These are phyloP conservation scores for Penicillium sp. DNA, from an alignment of 2,329 filamentous ascomycete species.

Conservation along the genomic window DNA sequence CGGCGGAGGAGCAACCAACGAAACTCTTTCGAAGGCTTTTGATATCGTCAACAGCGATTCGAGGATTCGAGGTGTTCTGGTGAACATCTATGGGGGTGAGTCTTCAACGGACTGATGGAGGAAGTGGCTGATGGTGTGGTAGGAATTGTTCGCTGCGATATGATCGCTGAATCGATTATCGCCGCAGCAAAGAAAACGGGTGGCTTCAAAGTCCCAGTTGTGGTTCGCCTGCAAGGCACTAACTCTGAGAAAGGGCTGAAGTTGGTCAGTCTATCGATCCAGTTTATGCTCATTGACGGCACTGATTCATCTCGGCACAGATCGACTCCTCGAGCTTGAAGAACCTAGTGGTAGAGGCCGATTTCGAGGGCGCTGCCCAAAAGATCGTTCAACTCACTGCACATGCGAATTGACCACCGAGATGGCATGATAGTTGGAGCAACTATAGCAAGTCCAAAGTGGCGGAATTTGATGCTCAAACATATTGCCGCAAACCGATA, in stretches of 20 bases:
- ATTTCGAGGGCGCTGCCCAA: constrained; percentile 35
- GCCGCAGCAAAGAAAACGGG: constrained; percentile 41
- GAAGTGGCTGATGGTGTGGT: background rate
- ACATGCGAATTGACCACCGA: too few species aligned
- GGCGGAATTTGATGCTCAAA: too few species aligned
- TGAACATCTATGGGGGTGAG: constrained; percentile 53
- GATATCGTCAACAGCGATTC: constrained; percentile 25
- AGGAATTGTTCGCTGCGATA: constrained; percentile 52
- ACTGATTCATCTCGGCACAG: constrained; percentile 18
- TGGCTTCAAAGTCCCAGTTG: constrained; percentile 44
- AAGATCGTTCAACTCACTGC: constrained; percentile 37
- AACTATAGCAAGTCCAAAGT: too few species aligned
- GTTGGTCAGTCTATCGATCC: constrained; percentile 34
- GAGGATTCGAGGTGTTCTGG: constrained; percentile 44
- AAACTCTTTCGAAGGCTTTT: constrained; percentile 31
- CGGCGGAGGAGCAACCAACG: constrained; percentile 30
- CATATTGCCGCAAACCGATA: too few species aligned
- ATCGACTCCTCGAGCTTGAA: constrained; percentile 38
- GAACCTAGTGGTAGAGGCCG: constrained; percentile 39
- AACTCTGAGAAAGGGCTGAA: constrained; percentile 45
- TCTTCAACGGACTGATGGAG: background rate
- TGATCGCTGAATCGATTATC: constrained; percentile 53
- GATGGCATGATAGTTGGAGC: too few species aligned
- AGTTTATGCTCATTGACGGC: background rate
- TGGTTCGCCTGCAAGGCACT: constrained; percentile 50